Conservation (phyloP, 106 monocot genomes). For the Dendrobium officinale region DNA sequence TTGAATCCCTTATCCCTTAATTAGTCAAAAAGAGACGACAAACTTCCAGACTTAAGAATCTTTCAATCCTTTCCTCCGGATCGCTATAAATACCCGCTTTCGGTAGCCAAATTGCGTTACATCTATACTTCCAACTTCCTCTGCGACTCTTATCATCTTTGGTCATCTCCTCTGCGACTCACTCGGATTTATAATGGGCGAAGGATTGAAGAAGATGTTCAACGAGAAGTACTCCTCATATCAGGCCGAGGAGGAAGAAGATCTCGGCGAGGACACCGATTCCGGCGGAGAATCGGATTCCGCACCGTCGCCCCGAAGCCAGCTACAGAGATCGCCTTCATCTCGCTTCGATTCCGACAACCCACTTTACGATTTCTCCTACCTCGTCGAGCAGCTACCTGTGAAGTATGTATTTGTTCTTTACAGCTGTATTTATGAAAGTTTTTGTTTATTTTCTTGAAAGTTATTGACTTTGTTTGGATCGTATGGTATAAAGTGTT, state of each 20-base stretch:
- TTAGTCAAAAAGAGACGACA: neutral
- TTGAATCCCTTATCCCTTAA: too few relatives aligned
- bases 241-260: constrained; percentile 2
- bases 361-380: constrained; percentile 41
- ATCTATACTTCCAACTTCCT: too few relatives aligned
- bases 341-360: constrained; percentile 12
- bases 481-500: neutral
- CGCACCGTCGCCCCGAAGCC: neutral
- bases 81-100: neutral
- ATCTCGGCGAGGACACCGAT: constrained; percentile 1
- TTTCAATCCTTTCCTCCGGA: neutral
- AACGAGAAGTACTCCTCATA: neutral
- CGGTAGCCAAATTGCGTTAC: too few relatives aligned
- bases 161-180: neutral
- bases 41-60: neutral
- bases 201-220: neutral
- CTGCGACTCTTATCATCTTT: neutral
- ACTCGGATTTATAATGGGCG: neutral
- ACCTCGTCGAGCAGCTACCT: constrained; percentile 35
- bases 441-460: neutral
- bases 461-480: neutral
- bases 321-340: neutral
- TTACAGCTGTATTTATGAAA: too few relatives aligned
- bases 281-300: neutral
- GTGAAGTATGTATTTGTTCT: constrained; percentile 23